These are phyloP conservation scores for Leccinum ochraceum DNA, from an alignment of 768 basidiomycete species.

Conservation along the genomic window DNA sequence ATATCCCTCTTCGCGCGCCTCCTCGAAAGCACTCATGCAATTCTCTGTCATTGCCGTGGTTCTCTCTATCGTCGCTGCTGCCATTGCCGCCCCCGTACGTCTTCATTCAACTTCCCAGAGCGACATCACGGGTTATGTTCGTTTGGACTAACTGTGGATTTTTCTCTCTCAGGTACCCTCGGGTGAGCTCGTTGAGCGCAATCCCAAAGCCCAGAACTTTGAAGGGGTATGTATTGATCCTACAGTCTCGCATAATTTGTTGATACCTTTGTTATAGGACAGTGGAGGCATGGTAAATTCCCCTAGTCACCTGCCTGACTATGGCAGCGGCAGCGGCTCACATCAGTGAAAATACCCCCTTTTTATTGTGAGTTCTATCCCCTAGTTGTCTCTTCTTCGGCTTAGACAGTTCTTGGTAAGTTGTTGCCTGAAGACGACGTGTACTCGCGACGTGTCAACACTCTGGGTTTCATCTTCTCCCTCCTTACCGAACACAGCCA, in stretches of 20 bases:
- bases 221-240: not conserved
- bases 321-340: not conserved
- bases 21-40: conserved; percentile 1
- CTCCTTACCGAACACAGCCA: not conserved
- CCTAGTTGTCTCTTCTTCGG: not conserved
- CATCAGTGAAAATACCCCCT: not conserved
- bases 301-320: too few species aligned
- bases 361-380: not conserved
- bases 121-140: not conserved
- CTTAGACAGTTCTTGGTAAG: not conserved
- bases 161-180: not conserved
- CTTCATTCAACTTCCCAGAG: not conserved
- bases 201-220: not conserved
- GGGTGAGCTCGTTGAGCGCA: not conserved
- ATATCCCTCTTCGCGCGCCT: not conserved
- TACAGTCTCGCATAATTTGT: not conserved
- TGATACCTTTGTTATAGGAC: not conserved
- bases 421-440: not conserved
- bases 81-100: conserved; percentile 3
- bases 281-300: not conserved
- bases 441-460: not conserved
- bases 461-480: not conserved
- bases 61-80: not conserved
- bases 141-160: not conserved
- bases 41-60: conserved; percentile 1